These are phyloP conservation scores for Piper betle DNA, from an alignment of 164 flowering plant species.

Conservation along the genomic window DNA sequence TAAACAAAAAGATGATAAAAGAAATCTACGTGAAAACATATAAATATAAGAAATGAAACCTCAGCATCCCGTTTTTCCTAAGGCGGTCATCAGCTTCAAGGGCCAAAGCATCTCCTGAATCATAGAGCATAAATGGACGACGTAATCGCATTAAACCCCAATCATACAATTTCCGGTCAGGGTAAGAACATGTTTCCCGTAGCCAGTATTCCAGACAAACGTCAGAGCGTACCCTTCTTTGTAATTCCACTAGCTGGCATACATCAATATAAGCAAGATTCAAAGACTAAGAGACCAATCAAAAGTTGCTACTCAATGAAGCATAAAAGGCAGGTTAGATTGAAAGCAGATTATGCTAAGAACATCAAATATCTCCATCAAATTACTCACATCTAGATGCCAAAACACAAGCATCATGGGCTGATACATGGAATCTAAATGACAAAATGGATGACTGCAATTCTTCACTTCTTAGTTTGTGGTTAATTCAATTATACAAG, in stretches of 20 bases:
- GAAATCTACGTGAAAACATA: neutral
- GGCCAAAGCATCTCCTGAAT: slow-evolving; percentile 72
- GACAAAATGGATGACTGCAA: too few relatives aligned
- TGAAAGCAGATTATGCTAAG: neutral
- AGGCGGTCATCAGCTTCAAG: slow-evolving; percentile 71
- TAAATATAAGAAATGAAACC: slow-evolving; percentile 22
- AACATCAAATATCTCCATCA: neutral
- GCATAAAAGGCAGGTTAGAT: neutral
- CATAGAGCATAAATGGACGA: slow-evolving; percentile 46
- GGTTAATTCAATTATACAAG: neutral
- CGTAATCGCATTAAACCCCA: slow-evolving; percentile 86
- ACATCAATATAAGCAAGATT: slow-evolving; percentile 6
- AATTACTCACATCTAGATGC: neutral
- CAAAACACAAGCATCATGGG: neutral
- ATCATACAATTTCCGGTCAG: slow-evolving; percentile 70
- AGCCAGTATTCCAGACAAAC: slow-evolving; percentile 89
- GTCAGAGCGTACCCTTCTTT: slow-evolving; percentile 68
- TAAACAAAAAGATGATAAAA: too few relatives aligned
- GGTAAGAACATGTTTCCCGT: slow-evolving; percentile 56
- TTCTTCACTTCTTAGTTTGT: neutral
- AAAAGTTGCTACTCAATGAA: neutral
- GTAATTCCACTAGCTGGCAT: slow-evolving; percentile 75
- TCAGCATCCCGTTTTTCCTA: slow-evolving; percentile 83
- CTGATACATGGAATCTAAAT: neutral
- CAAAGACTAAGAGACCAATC: neutral